Conservation (phyloP, 768 basidiomycete species). For the Brasilioporus rufonigricans region DNA sequence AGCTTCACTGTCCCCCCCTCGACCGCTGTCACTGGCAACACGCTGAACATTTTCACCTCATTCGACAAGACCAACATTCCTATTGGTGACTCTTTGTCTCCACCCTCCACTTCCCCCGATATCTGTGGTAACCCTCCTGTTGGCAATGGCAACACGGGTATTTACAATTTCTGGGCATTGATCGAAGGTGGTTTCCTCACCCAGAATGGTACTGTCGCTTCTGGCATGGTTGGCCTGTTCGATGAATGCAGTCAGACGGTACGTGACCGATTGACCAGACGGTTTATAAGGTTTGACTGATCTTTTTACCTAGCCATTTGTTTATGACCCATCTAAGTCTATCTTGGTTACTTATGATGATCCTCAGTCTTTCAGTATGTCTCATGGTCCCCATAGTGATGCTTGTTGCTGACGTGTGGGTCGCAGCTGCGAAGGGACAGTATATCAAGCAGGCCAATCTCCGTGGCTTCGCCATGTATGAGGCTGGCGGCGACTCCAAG, state of each 20-base stretch:
- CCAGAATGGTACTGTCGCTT: slow-evolving; percentile 44
- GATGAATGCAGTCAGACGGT: slow-evolving; percentile 78
- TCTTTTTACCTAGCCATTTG: slow-evolving; percentile 49
- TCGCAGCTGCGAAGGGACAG: slow-evolving; percentile 40
- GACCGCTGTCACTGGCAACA: slow-evolving; percentile 16
- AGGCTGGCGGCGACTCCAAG: slow-evolving; percentile 42
- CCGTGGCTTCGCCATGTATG: slow-evolving; percentile 45
- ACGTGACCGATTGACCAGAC: slow-evolving; percentile 17
- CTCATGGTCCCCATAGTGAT: not conserved
- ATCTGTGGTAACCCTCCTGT: slow-evolving; percentile 54
- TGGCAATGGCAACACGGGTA: slow-evolving; percentile 46
- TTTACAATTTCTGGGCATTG: slow-evolving; percentile 64
- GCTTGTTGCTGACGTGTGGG: not conserved
- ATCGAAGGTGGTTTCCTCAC: slow-evolving; percentile 55
- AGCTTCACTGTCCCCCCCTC: slow-evolving; percentile 47
- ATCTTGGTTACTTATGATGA: slow-evolving; percentile 69
- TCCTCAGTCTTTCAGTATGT: slow-evolving; percentile 51
- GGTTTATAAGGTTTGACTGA: slow-evolving; percentile 2
- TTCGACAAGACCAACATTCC: slow-evolving; percentile 47
- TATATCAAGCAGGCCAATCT: slow-evolving; percentile 37
- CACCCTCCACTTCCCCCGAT: slow-evolving; percentile 43
- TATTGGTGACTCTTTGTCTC: slow-evolving; percentile 58
- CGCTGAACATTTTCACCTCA: slow-evolving; percentile 47
- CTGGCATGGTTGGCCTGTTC: slow-evolving; percentile 51
- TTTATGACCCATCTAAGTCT: slow-evolving; percentile 54